Evolutionary conservation across 805 yeast genomes (phyloP).

Genomic region (Yamadazyma endophytica): DNA sequence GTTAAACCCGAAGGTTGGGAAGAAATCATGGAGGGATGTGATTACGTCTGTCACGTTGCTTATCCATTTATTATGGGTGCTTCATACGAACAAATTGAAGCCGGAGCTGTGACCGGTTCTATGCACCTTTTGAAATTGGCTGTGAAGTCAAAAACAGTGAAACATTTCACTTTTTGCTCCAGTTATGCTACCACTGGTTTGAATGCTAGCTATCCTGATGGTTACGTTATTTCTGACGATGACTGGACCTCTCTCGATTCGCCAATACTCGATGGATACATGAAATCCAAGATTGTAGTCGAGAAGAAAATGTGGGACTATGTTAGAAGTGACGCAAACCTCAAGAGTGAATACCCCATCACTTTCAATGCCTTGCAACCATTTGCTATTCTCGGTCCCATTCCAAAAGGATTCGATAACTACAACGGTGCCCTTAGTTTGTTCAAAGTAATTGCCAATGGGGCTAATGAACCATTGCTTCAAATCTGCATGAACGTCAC

Average conservation of each 20-base stretch:
- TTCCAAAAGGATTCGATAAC: constrained; percentile 4
- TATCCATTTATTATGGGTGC: constrained; percentile 5
- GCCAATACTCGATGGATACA: constrained; percentile 3
- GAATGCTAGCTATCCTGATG: constrained; percentile 1
- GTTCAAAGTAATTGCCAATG: neutral
- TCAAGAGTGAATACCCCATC: constrained; percentile 1
- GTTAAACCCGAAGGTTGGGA: constrained; percentile 9
- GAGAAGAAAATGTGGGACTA: constrained; percentile 8
- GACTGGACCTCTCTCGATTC: neutral
- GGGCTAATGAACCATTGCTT: constrained; percentile 1
- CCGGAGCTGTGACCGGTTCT: constrained; percentile 3
- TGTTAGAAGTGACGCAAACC: constrained; percentile 6
- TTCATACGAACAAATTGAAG: constrained; percentile 2
- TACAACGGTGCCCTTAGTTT: neutral
- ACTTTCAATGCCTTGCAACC: constrained; percentile 5
- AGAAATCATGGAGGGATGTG: constrained; percentile 8
- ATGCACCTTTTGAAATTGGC: constrained; percentile 4
- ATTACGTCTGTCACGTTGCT: constrained; percentile 7
- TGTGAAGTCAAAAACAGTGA: constrained; percentile 2
- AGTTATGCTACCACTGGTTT: constrained; percentile 3
- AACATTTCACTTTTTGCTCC: constrained; percentile 2
- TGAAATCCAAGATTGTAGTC: constrained; percentile 6
- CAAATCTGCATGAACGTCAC: too few relatives aligned
- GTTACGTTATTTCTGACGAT: constrained; percentile 3
- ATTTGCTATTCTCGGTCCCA: constrained; percentile 6